These are phyloP conservation scores for Euryodendron excelsum DNA, from an alignment of 148 eudicot genomes.

Conservation along the genomic window DNA sequence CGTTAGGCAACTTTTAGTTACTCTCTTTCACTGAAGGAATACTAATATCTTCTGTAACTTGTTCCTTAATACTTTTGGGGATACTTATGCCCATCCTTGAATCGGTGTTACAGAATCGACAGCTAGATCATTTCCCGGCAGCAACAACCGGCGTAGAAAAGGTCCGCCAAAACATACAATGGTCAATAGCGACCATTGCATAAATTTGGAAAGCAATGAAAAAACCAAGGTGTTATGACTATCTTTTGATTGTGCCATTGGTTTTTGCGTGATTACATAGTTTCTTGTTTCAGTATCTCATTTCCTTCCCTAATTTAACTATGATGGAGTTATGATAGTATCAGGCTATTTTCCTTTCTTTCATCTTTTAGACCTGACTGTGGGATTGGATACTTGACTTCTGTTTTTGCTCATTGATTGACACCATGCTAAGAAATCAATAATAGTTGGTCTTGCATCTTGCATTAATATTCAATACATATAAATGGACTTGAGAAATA, in stretches of 20 bases:
- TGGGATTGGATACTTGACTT: too few species aligned
- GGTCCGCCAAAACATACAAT: background rate
- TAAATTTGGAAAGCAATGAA: conserved; percentile 9
- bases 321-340: background rate
- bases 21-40: too few species aligned
- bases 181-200: background rate
- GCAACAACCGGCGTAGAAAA: background rate
- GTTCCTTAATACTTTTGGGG: background rate
- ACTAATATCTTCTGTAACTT: background rate
- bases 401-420: too few species aligned
- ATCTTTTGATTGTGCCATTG: background rate
- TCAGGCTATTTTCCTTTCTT: too few species aligned
- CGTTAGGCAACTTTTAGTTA: background rate
- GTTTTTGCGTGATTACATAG: background rate
- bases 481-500: too few species aligned
- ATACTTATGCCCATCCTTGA: background rate
- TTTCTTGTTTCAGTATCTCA: background rate
- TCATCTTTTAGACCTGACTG: too few species aligned
- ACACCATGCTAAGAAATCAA: background rate
- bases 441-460: too few species aligned
- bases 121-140: background rate
- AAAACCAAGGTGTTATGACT: conserved; percentile 6
- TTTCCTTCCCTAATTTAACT: too few species aligned
- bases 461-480: too few species aligned
- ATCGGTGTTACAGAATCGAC: background rate